These are phyloP conservation scores for Aaosphaeria arxii DNA, from an alignment of 2,329 filamentous ascomycete species.

Conservation along the genomic window DNA sequence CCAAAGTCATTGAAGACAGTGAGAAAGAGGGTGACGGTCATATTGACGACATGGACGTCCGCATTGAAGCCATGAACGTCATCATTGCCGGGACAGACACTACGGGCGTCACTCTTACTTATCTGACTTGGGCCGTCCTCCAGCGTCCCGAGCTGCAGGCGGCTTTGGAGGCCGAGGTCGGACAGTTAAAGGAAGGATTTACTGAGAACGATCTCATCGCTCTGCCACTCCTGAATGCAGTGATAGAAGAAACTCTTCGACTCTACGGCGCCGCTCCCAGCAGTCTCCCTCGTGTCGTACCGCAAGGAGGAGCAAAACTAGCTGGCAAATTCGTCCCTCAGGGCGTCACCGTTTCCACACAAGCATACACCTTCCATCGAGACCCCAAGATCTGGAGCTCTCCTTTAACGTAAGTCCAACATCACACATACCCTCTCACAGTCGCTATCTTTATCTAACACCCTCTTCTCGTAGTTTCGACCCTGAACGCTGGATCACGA, in stretches of 20 bases:
- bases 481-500: constrained; percentile 28
- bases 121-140: constrained; percentile 32
- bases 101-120: constrained; percentile 31
- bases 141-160: constrained; percentile 17
- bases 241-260: constrained; percentile 39
- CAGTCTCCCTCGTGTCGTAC: constrained; percentile 34
- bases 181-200: constrained; percentile 11
- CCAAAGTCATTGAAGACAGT: constrained; percentile 29
- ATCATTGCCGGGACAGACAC: constrained; percentile 37
- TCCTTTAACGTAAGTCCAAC: constrained; percentile 18
- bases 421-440: background rate
- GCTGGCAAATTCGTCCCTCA: constrained; percentile 35
- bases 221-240: constrained; percentile 31
- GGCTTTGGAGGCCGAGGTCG: constrained; percentile 18
- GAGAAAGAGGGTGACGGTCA: constrained; percentile 26
- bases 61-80: constrained; percentile 29
- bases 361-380: constrained; percentile 39
- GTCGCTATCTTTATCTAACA: background rate
- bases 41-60: constrained; percentile 31
- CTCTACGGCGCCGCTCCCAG: constrained; percentile 36
- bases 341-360: constrained; percentile 35
- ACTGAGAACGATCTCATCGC: constrained; percentile 21
- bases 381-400: constrained; percentile 21
- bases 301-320: constrained; percentile 29
- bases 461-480: constrained; percentile 23